These are phyloP conservation scores for Dalechampia spathulata DNA, from an alignment of 441 rosid genomes.

Conservation along the genomic window DNA sequence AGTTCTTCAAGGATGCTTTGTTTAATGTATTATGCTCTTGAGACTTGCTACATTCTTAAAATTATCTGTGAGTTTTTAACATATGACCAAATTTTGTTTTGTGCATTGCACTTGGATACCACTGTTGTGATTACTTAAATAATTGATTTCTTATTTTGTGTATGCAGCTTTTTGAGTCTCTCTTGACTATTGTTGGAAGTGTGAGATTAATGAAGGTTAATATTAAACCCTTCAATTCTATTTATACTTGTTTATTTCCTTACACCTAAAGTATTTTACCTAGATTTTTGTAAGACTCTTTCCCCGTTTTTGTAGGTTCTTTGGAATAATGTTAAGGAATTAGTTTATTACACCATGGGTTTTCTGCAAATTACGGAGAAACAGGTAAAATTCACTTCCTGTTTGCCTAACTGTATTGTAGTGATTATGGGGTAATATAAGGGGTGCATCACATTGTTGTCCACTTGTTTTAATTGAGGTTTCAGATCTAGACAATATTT, in stretches of 20 bases:
- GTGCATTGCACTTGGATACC: slow-evolving; percentile 5
- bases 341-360: slow-evolving; percentile 74
- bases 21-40: neutral
- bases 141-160: slow-evolving; percentile 23
- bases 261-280: neutral
- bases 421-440: neutral
- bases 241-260: slow-evolving; percentile 6
- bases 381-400: slow-evolving; percentile 40
- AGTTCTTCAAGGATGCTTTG: neutral
- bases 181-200: slow-evolving; percentile 74
- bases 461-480: neutral
- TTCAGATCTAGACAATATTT: neutral
- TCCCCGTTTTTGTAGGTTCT: slow-evolving; percentile 35
- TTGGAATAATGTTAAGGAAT: slow-evolving; percentile 50
- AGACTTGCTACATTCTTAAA: neutral
- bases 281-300: neutral
- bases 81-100: no score
- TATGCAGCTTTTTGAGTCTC: slow-evolving; percentile 82
- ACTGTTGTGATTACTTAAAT: slow-evolving; percentile 10
- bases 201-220: slow-evolving; percentile 64
- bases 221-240: slow-evolving; percentile 15
- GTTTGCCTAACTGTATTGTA: neutral
- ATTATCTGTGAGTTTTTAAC: neutral
- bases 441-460: neutral
- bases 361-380: slow-evolving; percentile 92